phyloP scores from a whole-genome alignment of 768 basidiomycete species.

The Exsudoporus frostii region DNA sequence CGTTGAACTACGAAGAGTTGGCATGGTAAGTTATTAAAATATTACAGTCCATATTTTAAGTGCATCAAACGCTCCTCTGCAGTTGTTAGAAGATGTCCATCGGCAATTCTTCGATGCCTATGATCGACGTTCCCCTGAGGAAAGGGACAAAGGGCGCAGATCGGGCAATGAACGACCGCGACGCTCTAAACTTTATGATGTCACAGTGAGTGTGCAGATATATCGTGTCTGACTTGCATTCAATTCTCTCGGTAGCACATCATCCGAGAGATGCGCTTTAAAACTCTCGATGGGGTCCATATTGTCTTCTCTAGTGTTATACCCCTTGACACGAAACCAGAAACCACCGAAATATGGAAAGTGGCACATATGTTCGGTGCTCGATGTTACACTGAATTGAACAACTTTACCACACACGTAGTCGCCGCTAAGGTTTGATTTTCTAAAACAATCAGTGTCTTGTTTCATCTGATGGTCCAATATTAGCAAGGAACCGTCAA shows the following conservation, averaged over 20 bases:
- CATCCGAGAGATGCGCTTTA: conserved; percentile 74
- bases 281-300: conserved; percentile 74
- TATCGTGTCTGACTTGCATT: background rate
- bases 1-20: conserved; percentile 73
- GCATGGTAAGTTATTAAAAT: conserved; percentile 48
- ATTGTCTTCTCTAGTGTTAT: conserved; percentile 95
- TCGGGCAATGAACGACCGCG: conserved; percentile 23
- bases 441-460: background rate
- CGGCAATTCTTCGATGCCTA: conserved; percentile 69
- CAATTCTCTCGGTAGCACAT: conserved; percentile 54
- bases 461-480: conserved; percentile 3
- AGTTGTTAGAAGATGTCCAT: conserved; percentile 87
- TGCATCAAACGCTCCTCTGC: background rate
- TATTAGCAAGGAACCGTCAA: conserved; percentile 84
- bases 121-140: conserved; percentile 38
- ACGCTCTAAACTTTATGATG: conserved; percentile 54
- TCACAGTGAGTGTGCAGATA: conserved; percentile 56
- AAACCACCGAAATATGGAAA: conserved; percentile 81
- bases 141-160: conserved; percentile 29
- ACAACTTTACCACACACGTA: conserved; percentile 74
- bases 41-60: background rate
- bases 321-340: conserved; percentile 79
- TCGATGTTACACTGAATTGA: conserved; percentile 67
- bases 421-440: conserved; percentile 78
- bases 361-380: conserved; percentile 90